A percentile compares a stretch with the other conserved stretches of the same genome.
These are phyloP conservation scores for Venturia carpophila DNA, from an alignment of 2,329 filamentous ascomycete species.

Conservation along the genomic window DNA sequence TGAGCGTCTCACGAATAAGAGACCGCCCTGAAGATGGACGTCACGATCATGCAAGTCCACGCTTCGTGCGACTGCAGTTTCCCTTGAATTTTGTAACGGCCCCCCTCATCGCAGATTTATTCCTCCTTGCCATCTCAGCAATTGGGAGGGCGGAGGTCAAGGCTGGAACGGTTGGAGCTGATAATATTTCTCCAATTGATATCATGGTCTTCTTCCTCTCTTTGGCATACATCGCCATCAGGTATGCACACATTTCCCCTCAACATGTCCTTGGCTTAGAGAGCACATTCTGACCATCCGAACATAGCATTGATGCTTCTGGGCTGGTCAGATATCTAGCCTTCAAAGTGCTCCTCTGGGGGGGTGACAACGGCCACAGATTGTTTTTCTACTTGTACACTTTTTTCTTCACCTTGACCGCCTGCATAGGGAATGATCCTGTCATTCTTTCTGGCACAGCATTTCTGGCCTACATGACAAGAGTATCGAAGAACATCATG, in stretches of 20 bases:
- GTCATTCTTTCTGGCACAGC: slow-evolving; percentile 67
- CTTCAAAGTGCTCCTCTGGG: slow-evolving; percentile 61
- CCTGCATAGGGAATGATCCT: slow-evolving; percentile 66
- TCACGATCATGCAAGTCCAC: slow-evolving; percentile 27
- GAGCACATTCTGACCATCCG: not conserved
- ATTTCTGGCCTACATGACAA: slow-evolving; percentile 69
- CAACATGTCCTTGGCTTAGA: not conserved
- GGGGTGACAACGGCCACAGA: slow-evolving; percentile 57
- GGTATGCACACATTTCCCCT: not conserved
- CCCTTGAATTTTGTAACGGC: slow-evolving; percentile 66
- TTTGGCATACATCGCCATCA: slow-evolving; percentile 65
- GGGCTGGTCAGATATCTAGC: slow-evolving; percentile 63
- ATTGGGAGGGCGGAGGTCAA: slow-evolving; percentile 60
- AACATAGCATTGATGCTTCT: slow-evolving; percentile 60
- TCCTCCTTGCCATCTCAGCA: slow-evolving; percentile 60
- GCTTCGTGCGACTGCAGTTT: slow-evolving; percentile 47
- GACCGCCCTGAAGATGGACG: slow-evolving; percentile 32
- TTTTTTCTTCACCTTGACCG: slow-evolving; percentile 62
- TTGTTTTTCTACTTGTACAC: slow-evolving; percentile 66
- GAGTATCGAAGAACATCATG: slow-evolving; percentile 63
- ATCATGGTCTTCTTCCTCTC: slow-evolving; percentile 71
- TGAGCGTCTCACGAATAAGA: slow-evolving; percentile 48
- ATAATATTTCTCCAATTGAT: slow-evolving; percentile 61
- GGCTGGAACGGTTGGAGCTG: slow-evolving; percentile 58
- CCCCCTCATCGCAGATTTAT: slow-evolving; percentile 62